Conservation (phyloP, 208 protist species). For the Crithidia acanthocephali region DNA sequence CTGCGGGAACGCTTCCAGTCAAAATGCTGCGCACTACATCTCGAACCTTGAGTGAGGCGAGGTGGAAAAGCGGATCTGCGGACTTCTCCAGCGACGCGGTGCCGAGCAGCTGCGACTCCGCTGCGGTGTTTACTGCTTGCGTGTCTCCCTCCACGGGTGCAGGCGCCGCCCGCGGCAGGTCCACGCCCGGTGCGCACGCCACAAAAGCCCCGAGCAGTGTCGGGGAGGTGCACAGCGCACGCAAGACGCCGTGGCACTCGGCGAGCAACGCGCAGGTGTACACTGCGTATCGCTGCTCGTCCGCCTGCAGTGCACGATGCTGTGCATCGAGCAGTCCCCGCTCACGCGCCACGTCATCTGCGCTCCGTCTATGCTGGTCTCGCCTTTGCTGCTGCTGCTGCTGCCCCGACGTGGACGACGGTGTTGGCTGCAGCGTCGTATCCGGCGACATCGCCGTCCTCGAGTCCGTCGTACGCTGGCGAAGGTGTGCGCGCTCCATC, state of each 20-base stretch:
- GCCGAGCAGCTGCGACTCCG: not conserved
- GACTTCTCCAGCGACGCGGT: not conserved
- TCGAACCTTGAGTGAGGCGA: constrained; percentile 2
- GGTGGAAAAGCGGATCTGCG: not conserved
- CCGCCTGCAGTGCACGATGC: not conserved
- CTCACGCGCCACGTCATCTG: not conserved
- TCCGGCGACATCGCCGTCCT: not conserved
- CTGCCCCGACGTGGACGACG: not conserved
- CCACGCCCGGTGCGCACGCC: constrained; percentile 25
- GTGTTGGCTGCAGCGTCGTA: no score
- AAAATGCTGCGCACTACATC: constrained; percentile 4
- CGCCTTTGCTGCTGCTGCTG: not conserved
- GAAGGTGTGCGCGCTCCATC: constrained; percentile 1
- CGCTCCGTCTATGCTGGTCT: no score
- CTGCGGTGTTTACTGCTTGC: not conserved
- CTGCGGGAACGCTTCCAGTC: no score
- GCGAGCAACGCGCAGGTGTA: constrained; percentile 10
- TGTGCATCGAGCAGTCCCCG: not conserved
- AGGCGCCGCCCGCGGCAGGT: not conserved
- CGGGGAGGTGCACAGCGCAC: constrained; percentile 12
- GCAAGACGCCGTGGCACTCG: constrained; percentile 26
- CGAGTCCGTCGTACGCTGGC: not conserved
- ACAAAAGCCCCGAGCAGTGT: constrained; percentile 25
- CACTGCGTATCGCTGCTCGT: not conserved
- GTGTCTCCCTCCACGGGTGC: not conserved